These are phyloP conservation scores for Bipolaris sorokiniana DNA, from an alignment of 2,329 filamentous ascomycete species.

Conservation along the genomic window DNA sequence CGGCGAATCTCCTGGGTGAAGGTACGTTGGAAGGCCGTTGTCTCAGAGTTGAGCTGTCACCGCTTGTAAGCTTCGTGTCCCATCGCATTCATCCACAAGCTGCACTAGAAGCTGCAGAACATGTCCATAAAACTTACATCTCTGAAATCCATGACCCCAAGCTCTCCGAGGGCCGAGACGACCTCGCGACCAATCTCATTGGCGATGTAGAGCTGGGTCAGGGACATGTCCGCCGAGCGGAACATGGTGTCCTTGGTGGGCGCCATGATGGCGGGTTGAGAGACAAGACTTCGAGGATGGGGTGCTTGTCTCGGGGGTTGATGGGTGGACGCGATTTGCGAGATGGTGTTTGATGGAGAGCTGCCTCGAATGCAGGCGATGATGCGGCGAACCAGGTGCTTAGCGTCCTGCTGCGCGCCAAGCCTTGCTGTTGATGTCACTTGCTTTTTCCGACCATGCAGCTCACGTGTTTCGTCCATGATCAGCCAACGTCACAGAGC, in stretches of 20 bases:
- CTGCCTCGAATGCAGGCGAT: constrained; percentile 34
- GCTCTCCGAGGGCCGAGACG: constrained; percentile 92
- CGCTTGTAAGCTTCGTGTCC: constrained; percentile 31
- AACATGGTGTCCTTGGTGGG: constrained; percentile 86
- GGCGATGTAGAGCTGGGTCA: constrained; percentile 99
- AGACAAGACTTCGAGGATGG: constrained; percentile 30
- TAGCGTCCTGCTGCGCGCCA: constrained; percentile 16
- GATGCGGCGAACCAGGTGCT: constrained; percentile 26
- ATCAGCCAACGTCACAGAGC: background rate
- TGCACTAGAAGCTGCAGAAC: constrained; percentile 21
- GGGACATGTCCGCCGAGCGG: constrained; percentile 99
- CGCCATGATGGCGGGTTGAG: constrained; percentile 60
- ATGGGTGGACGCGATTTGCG: constrained; percentile 26
- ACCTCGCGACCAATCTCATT: constrained; percentile 99
- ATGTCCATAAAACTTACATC: constrained; percentile 69
- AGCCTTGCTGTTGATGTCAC: constrained; percentile 16
- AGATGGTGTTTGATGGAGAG: constrained; percentile 40
- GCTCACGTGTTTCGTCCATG: background rate
- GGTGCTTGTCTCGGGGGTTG: constrained; percentile 34
- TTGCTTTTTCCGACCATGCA: constrained; percentile 9
- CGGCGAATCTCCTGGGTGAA: constrained; percentile 98
- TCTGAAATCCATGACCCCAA: constrained; percentile 95
- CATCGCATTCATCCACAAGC: constrained; percentile 26
- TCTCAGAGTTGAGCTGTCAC: constrained; percentile 83
- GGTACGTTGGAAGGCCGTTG: constrained; percentile 93